Base-by-base conservation (phyloP, 768 basidiomycete genomes). In the Thelephora ganbajun region DNA sequence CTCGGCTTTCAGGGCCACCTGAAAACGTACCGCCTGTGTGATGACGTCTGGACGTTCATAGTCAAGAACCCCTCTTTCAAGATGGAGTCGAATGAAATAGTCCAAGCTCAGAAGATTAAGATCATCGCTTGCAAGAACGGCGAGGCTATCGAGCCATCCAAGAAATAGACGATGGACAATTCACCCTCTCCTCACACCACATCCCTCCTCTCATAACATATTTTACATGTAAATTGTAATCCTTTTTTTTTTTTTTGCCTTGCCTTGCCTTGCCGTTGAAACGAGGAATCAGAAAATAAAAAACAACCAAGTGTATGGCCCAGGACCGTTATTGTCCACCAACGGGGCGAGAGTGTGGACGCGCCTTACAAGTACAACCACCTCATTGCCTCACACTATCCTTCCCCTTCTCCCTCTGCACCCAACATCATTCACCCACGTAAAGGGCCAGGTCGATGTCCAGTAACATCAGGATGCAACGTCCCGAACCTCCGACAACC, bases 31-130 rank as follows among this genome's bases (percentile, higher is more conserved):
- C 79, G 89, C 6, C 72, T 90, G 3, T 90, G 88, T 62, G 91
- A 94, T 66, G 92, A 93, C 59, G 94, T 98, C 43, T 98, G 96
- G 96, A 98, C 94, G 46, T 99, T 98, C 64, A 87, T 94, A 52
- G 86, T 97, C 45, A 88, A 91, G 63, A 81, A 93, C 56, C 84
- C 93, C 7, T 68, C 69, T 13, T 94, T 99, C 68, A 97, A 97
- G 67, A 91, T 98, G 83, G 96, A 99, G 64, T 77, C 80, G 53
- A 86, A 84, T 62, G 82, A 88, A 59, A 68, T 79, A 61, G 78
- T 90, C 49, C 67, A 63, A 35, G 74, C 84, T 4, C 73, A 76
- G 23, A 79, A 85, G 62, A 89, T 96, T 65, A 96, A 97, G 72
- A 97, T 99, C 50, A 92, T 99, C 53, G 94, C 96, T 5, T 97